Evolutionary conservation across 2,329 filamentous ascomycete genomes (phyloP).

Genomic region (Thielaviopsis musarum): DNA sequence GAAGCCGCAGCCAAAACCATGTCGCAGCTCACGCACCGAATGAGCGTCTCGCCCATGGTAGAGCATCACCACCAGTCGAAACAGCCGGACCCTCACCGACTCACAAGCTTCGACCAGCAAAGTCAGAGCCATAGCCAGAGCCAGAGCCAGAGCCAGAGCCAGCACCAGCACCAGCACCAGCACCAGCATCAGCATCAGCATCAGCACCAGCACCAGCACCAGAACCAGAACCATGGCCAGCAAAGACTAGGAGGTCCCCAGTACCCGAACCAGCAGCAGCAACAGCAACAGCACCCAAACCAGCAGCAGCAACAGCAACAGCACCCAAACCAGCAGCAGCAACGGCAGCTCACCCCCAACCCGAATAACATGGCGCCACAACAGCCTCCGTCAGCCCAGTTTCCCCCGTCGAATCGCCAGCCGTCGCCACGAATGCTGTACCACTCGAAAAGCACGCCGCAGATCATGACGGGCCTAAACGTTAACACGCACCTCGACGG

Average conservation of each 20-base stretch:
- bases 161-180: not conserved
- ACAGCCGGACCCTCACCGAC: slow-evolving; percentile 3
- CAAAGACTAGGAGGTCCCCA: not conserved
- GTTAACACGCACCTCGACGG: not conserved
- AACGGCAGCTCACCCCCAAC: not conserved
- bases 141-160: not conserved
- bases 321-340: not conserved
- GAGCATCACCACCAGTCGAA: not conserved
- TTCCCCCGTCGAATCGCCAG: not conserved
- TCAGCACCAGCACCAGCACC: not conserved
- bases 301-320: not conserved
- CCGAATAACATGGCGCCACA: not conserved
- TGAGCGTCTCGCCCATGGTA: not conserved
- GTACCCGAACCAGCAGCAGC: not conserved
- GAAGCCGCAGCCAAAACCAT: not conserved
- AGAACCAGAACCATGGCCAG: not conserved
- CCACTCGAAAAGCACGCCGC: slow-evolving; percentile 10
- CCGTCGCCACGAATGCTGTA: slow-evolving; percentile 1
- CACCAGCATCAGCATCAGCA: not conserved
- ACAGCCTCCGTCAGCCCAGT: not conserved
- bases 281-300: not conserved
- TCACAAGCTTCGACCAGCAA: slow-evolving; percentile 1
- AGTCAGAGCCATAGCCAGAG: not conserved
- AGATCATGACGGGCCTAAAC: slow-evolving; percentile 1
- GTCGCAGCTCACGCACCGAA: slow-evolving; percentile 8